phyloP scores from a whole-genome alignment of 345 rosid genomes.

The Hypericum perforatum region DNA sequence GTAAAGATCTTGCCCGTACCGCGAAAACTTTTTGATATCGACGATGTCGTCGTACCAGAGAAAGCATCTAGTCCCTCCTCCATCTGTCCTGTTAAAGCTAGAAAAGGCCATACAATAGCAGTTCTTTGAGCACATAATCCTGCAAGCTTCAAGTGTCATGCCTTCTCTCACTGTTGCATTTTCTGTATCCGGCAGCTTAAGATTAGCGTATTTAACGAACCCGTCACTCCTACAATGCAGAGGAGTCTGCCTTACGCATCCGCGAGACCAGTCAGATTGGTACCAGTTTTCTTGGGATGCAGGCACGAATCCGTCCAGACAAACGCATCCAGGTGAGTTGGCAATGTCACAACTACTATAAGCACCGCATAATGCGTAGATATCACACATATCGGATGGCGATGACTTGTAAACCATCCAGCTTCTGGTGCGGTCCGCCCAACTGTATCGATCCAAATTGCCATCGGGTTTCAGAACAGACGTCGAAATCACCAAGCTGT shows the following conservation, averaged over 20 bases:
- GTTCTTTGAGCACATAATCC: slow-evolving; percentile 7
- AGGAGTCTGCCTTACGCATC: slow-evolving; percentile 1
- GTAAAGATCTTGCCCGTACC: slow-evolving; percentile 3
- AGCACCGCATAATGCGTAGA: slow-evolving; percentile 6
- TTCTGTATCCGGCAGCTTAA: slow-evolving; percentile 13
- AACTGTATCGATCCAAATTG: neutral
- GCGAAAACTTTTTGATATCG: slow-evolving; percentile 5
- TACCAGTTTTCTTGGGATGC: slow-evolving; percentile 1
- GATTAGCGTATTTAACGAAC: neutral
- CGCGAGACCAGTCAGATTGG: slow-evolving; percentile 5
- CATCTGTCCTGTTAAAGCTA: neutral
- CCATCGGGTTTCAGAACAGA: neutral
- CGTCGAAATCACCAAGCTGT: neutral
- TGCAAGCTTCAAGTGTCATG: slow-evolving; percentile 8
- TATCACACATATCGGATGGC: slow-evolving; percentile 8
- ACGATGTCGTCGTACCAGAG: slow-evolving; percentile 13
- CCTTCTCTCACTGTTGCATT: slow-evolving; percentile 3
- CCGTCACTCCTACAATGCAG: slow-evolving; percentile 8
- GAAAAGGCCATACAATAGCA: slow-evolving; percentile 15
- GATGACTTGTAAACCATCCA: neutral
- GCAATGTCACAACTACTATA: slow-evolving; percentile 6
- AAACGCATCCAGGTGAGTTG: neutral
- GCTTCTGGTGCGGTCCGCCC: neutral
- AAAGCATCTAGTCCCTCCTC: slow-evolving; percentile 11
- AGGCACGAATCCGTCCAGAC: slow-evolving; percentile 13